Conservation (phyloP, 257 asterid species). For the Solanum piurae region DNA sequence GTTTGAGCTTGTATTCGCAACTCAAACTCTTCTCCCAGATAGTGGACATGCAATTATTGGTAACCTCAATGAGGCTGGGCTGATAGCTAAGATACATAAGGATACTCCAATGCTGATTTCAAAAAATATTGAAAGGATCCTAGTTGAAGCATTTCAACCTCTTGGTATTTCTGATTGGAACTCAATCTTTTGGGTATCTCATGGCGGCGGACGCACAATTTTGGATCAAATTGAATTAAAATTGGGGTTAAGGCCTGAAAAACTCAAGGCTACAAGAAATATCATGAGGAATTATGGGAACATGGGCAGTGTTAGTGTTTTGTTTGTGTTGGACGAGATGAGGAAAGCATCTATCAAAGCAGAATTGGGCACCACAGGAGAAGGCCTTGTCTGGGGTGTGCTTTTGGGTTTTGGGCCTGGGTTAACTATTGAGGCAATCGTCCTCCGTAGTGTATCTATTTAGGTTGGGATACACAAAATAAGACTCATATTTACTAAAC, state of each 20-base stretch:
- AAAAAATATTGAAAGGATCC: neutral
- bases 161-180: slow-evolving; percentile 10
- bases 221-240: slow-evolving; percentile 3
- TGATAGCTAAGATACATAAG: neutral
- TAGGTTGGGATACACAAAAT: neutral
- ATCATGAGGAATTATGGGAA: slow-evolving; percentile 1
- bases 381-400: slow-evolving; percentile 8
- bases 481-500: too few species aligned
- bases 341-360: neutral
- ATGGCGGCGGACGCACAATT: slow-evolving; percentile 1
- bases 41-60: neutral
- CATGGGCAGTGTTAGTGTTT: neutral
- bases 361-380: slow-evolving; percentile 1
- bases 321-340: slow-evolving; percentile 7
- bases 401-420: slow-evolving; percentile 8
- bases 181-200: slow-evolving; percentile 3
- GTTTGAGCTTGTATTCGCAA: neutral
- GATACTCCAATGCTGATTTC: slow-evolving; percentile 2
- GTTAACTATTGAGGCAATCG: neutral
- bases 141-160: neutral
- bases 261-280: neutral
- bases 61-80: neutral
- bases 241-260: neutral
- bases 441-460: neutral
- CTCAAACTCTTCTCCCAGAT: slow-evolving; percentile 4